Percentiles rank a stretch among this genome's conserved stretches.
phyloP scores from a whole-genome alignment of 1,139 yeast genomes.

The Eremothecium gossypii region DNA sequence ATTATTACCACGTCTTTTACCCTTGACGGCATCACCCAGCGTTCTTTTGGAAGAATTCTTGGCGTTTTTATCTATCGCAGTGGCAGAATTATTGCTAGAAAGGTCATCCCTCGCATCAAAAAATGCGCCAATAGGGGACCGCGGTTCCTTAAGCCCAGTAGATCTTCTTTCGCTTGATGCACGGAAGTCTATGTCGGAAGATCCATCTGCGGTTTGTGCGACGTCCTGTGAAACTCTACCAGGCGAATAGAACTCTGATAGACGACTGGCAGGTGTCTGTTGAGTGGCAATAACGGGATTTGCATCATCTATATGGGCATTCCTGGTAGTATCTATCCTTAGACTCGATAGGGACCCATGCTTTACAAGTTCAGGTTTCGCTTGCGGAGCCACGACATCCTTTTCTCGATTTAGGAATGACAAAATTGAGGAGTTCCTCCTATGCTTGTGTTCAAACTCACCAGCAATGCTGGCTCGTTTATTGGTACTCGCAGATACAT shows the following conservation, averaged over 20 bases:
- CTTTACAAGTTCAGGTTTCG: not conserved
- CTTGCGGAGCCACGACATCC: conserved; percentile 4
- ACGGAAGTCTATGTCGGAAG: not conserved
- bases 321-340: not conserved
- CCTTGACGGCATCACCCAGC: conserved; percentile 27
- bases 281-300: not conserved
- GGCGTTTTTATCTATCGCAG: conserved; percentile 2
- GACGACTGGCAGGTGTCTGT: not conserved
- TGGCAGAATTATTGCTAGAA: conserved; percentile 10
- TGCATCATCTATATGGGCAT: not conserved
- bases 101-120: conserved; percentile 10
- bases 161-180: conserved; percentile 21
- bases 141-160: conserved; percentile 24
- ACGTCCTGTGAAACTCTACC: not conserved
- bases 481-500: conserved; percentile 11
- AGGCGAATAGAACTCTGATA: not conserved
- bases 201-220: conserved; percentile 1
- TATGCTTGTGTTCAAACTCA: conserved; percentile 17
- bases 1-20: conserved; percentile 23
- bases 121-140: conserved; percentile 10
- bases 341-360: not conserved
- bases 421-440: conserved; percentile 23
- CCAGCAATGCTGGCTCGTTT: conserved; percentile 10
- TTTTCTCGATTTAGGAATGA: conserved; percentile 15
- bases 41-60: conserved; percentile 23